Base-by-base conservation (phyloP, 495 filamentous ascomycete species). In the Polyplosphaeria fusca region DNA sequence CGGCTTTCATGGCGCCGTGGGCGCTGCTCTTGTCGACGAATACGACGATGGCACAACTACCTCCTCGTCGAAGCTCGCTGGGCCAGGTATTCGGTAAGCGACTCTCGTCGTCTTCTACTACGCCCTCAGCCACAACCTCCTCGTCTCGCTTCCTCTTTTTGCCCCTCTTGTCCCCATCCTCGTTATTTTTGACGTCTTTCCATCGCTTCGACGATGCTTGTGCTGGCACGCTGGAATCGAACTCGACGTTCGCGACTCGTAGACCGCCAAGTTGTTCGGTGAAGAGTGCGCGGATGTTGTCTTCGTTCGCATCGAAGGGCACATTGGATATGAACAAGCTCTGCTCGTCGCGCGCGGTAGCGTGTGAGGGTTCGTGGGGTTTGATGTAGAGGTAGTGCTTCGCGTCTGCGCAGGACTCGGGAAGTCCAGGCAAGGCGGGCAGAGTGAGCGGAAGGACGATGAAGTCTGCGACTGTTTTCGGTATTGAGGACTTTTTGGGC, bases 321-420 rank as follows among this genome's bases (percentile, higher is more conserved):
- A 92, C 67, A 67, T 98, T 97, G 57, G 90, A 85, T 20, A 91
- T 65, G 73, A 95, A 98, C 22, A 98, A 78, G 42, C 86, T 87
- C 54, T 89, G 84, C 4, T 64, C 59, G 22, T 60, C 63, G 20
- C 79, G 67, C 64, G 91, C 83, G 64, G 86, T 78, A 16, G 81
- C 74, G 11, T 86, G 85, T 64, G 83, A 87, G 52, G 86, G 91
- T 39, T 83, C 78, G 68, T 96, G 89, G 26, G 81, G 82, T 51
- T 86, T 87, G 47, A 96, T 70, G 72, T 96, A 96, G 67, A 97
- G 77, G 74, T 89, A 88, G 73, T 98, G 93, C 43, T 77, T 82
- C 41, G 58, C 22, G 12, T 27, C 19, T 3, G 41, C n/a, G 52
- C 9, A 44, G 41, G 25, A 4, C 19, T 53, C 35, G 16, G 56